Evolutionary conservation across 495 filamentous ascomycete genomes (phyloP), one percentile per base, ranked within the genome.

Genomic region (Penicillium maclennaniae): DNA sequence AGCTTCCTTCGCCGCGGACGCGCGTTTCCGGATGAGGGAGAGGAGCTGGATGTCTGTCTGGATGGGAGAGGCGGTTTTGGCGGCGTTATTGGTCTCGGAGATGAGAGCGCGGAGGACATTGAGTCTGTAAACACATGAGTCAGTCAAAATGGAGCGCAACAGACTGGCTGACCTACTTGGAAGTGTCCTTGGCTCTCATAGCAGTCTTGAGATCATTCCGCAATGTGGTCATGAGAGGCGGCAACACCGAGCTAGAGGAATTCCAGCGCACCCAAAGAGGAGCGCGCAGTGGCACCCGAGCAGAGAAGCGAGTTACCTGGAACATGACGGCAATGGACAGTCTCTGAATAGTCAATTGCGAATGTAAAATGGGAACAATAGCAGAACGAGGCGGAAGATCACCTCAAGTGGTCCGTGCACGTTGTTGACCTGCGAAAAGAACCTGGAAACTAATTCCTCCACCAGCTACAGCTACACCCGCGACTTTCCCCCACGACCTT

Each of bases 51-150:
- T 67, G 59, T 87, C 82, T 25, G 78, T 81, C 44, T 74, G 69
- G 25, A 85, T 79, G 8, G 82, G 83, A 12, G 69, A 76, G 19
- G 75, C 56, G 16, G 83, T 79, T 68, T 86, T 87, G 41, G 78
- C 75, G 9, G 79, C 71, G 54, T 84, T 85, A 51, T 83, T 86
- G 49, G 81, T 78, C 52, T 85, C 82, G 43, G 84, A 78, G 39
- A 87, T 76, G 47, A 87, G 51, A 37, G 76, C 69, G 41, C 83
- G 80, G 16, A 88, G 71, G 25, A 86, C 83, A 56, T 81, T 79
- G 14, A 81, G 58, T 53, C 78, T 82, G 39, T 20, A 39, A 27
- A 25, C 3, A 23, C 16, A 8, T 15, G 8, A 31, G 63, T 16
- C 58, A 53, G 28, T 31, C 47, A 8, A 44, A 3, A 12, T 23